These are phyloP conservation scores for Takakia lepidozioides DNA, from an alignment of 225 moss, liverwort and hornwort genomes.

Conservation along the genomic window DNA sequence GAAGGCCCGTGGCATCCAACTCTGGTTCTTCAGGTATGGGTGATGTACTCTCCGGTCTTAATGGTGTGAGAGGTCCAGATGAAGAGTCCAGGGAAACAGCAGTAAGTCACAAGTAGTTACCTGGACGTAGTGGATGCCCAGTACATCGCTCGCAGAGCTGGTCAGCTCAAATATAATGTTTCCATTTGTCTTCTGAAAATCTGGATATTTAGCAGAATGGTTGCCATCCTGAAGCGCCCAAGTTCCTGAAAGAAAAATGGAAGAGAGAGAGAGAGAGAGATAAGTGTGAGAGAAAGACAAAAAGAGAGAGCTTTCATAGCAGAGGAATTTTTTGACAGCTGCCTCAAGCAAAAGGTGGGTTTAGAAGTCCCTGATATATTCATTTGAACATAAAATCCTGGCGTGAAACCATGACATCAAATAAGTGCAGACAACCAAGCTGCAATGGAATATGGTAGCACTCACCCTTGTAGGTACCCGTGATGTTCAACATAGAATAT, in stretches of 20 bases:
- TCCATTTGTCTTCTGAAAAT: conserved; percentile 69
- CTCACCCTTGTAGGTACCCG: conserved; percentile 91
- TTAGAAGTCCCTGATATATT: no score
- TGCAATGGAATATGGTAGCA: neutral
- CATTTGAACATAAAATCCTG: no score
- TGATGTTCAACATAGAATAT: conserved; percentile 90
- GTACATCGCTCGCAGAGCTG: conserved; percentile 78
- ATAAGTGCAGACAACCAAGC: neutral
- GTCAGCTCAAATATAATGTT: conserved; percentile 85
- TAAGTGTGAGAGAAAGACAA: neutral
- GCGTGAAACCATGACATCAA: neutral
- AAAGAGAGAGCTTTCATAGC: neutral
- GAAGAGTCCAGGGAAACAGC: no score
- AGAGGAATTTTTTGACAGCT: neutral
- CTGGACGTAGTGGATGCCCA: conserved; percentile 93
- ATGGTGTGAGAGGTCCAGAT: no score
- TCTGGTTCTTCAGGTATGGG: no score
- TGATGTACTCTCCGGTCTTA: no score
- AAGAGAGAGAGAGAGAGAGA: neutral
- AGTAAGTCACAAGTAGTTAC: conserved; percentile 17
- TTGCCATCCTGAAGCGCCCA: conserved; percentile 77
- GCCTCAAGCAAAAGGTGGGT: neutral
- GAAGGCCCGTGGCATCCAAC: no score
- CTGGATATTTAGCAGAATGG: conserved; percentile 63
- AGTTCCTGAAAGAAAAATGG: conserved; percentile 40